A percentile compares a stretch with the other conserved stretches of the same genome.
Evolutionary conservation across 345 rosid genomes (phyloP).

Genomic region (Salix purpurea): DNA sequence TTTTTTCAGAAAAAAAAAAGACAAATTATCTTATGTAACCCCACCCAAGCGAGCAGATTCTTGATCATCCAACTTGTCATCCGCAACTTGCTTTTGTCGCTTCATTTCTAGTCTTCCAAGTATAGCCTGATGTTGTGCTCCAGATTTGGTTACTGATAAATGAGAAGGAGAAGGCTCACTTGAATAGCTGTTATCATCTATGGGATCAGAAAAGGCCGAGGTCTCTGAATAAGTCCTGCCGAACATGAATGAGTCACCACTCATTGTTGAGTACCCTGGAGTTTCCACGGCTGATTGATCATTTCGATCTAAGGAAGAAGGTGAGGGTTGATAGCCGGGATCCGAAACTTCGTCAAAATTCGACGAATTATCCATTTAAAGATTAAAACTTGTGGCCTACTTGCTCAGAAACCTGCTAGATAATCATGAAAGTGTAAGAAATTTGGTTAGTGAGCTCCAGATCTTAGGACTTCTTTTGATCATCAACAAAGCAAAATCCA

Average conservation of each 20-base stretch:
- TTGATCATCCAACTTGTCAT: constrained; percentile 40
- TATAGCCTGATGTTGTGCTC: constrained; percentile 16
- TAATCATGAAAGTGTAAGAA: constrained; percentile 19
- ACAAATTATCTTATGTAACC: background rate
- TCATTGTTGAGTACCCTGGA: constrained; percentile 48
- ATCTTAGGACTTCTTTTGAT: constrained; percentile 3
- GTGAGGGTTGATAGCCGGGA: constrained; percentile 48
- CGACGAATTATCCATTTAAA: constrained; percentile 40
- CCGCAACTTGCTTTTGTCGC: constrained; percentile 23
- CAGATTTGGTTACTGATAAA: constrained; percentile 45
- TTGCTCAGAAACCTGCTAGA: constrained; percentile 32
- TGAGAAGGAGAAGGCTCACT: constrained; percentile 60
- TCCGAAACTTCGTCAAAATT: constrained; percentile 46
- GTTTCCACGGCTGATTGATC: constrained; percentile 51
- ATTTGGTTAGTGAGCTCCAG: constrained; percentile 19
- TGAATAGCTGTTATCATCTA: constrained; percentile 50
- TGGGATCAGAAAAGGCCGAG: constrained; percentile 56
- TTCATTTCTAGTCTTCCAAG: constrained; percentile 30
- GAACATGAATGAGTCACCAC: constrained; percentile 51
- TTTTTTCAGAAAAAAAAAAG: background rate
- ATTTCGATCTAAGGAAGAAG: constrained; percentile 47
- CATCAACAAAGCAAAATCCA: constrained; percentile 22
- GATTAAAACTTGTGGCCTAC: background rate
- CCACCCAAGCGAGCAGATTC: constrained; percentile 56
- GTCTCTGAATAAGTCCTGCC: constrained; percentile 59